phyloP scores from a whole-genome alignment of 140 eudicot species.

The Stevia rebaudiana region DNA sequence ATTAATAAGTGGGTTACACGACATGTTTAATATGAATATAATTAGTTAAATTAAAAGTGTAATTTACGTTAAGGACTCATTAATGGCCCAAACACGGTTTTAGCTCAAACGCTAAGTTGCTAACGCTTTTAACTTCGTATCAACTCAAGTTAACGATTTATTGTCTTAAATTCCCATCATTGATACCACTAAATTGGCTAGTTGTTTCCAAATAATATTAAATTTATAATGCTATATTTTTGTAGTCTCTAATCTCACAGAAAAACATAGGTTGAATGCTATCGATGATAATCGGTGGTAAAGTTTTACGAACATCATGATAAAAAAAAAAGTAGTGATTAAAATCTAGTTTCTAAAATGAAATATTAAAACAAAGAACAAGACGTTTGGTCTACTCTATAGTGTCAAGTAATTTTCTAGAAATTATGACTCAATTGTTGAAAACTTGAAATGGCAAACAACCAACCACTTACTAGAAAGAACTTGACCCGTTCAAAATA shows the following conservation, averaged over 20 bases:
- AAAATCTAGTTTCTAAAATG: not conserved
- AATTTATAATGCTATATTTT: not conserved
- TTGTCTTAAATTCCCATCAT: no score
- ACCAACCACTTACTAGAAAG: not conserved
- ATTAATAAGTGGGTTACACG: not conserved
- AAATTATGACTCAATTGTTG: not conserved
- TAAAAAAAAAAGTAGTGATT: not conserved
- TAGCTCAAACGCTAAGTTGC: not conserved
- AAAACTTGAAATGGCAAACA: slow-evolving; percentile 1
- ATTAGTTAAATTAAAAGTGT: not conserved
- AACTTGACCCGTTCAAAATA: slow-evolving; percentile 7
- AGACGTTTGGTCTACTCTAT: not conserved
- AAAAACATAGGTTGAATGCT: not conserved
- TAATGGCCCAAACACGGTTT: not conserved
- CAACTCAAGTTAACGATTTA: not conserved
- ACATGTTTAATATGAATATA: not conserved
- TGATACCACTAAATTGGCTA: not conserved
- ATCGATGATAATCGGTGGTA: not conserved
- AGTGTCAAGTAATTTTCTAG: not conserved
- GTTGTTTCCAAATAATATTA: not conserved
- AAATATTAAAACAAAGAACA: not conserved
- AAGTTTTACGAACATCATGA: not conserved
- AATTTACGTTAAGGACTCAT: not conserved
- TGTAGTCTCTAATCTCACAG: not conserved
- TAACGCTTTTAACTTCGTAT: not conserved